phyloP scores from a whole-genome alignment of 139 green algal genomes.

The Edaphochlamys debaryana region DNA sequence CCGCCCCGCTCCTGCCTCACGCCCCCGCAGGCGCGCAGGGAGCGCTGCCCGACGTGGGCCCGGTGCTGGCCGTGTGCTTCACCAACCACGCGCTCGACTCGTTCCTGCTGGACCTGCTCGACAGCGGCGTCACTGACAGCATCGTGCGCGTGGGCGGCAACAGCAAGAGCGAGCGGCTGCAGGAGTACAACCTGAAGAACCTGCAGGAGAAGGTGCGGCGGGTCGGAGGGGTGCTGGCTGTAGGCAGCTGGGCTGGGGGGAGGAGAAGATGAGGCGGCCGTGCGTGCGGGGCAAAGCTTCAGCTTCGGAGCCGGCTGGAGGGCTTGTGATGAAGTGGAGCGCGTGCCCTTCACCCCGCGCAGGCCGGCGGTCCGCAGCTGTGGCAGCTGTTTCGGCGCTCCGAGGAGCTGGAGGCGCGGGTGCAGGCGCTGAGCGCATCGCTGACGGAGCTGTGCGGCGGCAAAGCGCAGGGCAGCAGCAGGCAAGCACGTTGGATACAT shows the following conservation, averaged over 20 bases:
- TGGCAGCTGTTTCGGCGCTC: not conserved
- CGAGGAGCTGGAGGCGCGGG: not conserved
- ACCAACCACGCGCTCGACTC: slow-evolving; percentile 85
- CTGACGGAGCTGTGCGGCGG: not conserved
- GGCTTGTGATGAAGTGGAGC: too few species aligned
- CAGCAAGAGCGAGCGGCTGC: slow-evolving; percentile 50
- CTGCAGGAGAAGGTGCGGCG: slow-evolving; percentile 8
- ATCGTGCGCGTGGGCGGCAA: slow-evolving; percentile 67
- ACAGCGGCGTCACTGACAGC: slow-evolving; percentile 47
- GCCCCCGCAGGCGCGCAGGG: too few species aligned
- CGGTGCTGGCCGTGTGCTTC: slow-evolving; percentile 75
- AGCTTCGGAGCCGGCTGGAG: too few species aligned
- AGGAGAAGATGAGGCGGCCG: too few species aligned
- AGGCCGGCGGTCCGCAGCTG: not conserved
- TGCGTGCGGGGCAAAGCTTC: too few species aligned
- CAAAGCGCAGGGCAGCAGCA: slow-evolving; percentile 6
- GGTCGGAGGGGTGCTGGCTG: too few species aligned
- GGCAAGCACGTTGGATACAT: too few species aligned
- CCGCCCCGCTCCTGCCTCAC: not conserved
- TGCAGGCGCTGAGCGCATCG: not conserved
- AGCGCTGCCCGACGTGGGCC: slow-evolving; percentile 46
- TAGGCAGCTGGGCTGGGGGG: too few species aligned
- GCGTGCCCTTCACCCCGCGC: too few species aligned
- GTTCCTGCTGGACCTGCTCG: slow-evolving; percentile 72
- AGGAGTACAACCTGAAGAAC: slow-evolving; percentile 47